Conservation (phyloP, 768 basidiomycete species). For the Phaffia australis region DNA sequence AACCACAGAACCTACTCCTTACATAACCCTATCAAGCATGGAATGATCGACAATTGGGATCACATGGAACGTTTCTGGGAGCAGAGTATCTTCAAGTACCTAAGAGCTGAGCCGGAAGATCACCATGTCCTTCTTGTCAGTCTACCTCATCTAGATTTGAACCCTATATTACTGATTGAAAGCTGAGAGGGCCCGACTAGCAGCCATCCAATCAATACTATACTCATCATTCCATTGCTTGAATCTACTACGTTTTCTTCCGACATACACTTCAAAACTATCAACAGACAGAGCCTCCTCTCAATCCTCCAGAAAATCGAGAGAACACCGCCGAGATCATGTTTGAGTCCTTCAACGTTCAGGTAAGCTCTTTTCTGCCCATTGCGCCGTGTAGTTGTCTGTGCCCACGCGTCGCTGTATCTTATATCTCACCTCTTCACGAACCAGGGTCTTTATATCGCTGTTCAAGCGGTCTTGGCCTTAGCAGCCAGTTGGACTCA, state of each 20-base stretch:
- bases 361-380: neutral
- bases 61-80: constrained; percentile 99
- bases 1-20: constrained; percentile 63
- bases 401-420: neutral
- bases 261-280: neutral
- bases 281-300: constrained; percentile 87
- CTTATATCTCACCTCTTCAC: neutral
- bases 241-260: neutral
- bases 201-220: neutral
- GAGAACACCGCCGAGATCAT: constrained; percentile 99
- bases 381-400: neutral
- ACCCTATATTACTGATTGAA: no score
- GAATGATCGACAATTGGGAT: constrained; percentile 55
- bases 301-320: constrained; percentile 95
- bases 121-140: constrained; percentile 93
- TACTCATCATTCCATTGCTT: neutral
- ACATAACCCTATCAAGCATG: constrained; percentile 92
- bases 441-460: constrained; percentile 55
- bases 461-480: constrained; percentile 95
- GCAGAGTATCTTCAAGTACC: constrained; percentile 99
- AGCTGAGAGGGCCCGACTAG: neutral
- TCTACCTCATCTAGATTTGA: neutral
- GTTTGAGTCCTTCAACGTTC: constrained; percentile 98
- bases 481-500: constrained; percentile 96
- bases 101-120: constrained; percentile 95